Base-by-base conservation (phyloP, 2,329 filamentous ascomycete species). In the Plenodomus lindquistii region DNA sequence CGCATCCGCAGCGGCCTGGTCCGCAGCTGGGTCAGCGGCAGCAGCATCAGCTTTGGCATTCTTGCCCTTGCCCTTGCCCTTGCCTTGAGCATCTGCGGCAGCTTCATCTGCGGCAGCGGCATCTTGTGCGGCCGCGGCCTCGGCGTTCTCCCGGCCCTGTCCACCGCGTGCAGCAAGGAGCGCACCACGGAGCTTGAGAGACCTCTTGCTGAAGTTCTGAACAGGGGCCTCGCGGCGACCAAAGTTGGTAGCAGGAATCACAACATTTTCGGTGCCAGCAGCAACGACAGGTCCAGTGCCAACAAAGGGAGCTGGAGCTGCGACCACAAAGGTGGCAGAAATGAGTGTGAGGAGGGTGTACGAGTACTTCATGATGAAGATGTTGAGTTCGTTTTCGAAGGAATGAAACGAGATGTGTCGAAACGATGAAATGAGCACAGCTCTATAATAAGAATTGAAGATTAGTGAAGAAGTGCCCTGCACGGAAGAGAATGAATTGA, bases 361-460 rank as follows among this genome's bases (percentile, higher is more conserved):
- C 40, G 59, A 63, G 40, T 56, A 62, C 67, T 66, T 72, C 69
- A 72, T 72, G 49, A 38, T 68, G 66, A 60, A 51, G 37, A 37
- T 42, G 36, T 44, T 22, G 29, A 35, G 21, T 49, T 48, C 39
- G 45, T 31, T 24, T 21, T 44, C 18, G 46, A 50, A 60, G 44
- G 42, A 52, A 59, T 62, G 59, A 50, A 65, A 49, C 54, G 59
- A 61, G 51, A 24, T 52, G 44, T 59, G 49, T 55, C 50, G 56
- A 66, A 51, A 60, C 42, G 46, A 18, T 57, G 60, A 46, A 55
- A 42, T 63, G 66, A 72, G 69, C 69, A 66, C 69, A 70, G 69
- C 67, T 71, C 69, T 61, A n/a, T n/a, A 37, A 46, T 40, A 64
- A 59, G 52, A 64, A 65, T 53, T 37, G 49, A 63, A 62, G 52